phyloP scores from a whole-genome alignment of 1,139 yeast genomes.

The Blastobotrys indianensis region DNA sequence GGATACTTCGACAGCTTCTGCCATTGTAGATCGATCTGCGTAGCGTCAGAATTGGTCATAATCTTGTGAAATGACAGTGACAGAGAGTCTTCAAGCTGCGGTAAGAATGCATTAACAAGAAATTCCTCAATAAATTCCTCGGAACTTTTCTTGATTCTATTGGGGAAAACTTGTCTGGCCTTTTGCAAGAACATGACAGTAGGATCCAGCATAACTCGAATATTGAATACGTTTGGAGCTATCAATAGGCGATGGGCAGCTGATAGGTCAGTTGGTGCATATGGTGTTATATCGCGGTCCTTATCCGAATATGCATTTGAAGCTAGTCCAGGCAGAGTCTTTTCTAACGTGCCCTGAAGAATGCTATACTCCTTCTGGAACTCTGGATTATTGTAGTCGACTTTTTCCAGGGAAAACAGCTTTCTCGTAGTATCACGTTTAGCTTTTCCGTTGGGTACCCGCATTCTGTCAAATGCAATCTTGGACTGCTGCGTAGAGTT shows the following conservation, averaged over 20 bases:
- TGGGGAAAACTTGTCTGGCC: conserved; percentile 39
- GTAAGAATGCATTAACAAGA: conserved; percentile 58
- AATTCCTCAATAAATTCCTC: conserved; percentile 53
- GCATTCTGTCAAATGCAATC: conserved; percentile 10
- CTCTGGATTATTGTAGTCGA: conserved; percentile 24
- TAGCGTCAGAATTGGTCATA: conserved; percentile 23
- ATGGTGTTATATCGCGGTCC: conserved; percentile 15
- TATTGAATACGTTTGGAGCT: conserved; percentile 71
- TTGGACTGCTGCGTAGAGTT: conserved; percentile 8
- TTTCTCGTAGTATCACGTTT: conserved; percentile 17
- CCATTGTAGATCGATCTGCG: conserved; percentile 29
- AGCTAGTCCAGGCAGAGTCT: conserved; percentile 35
- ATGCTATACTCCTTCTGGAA: conserved; percentile 23
- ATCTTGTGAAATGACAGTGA: conserved; percentile 36
- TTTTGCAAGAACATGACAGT: conserved; percentile 54
- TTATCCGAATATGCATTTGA: conserved; percentile 22
- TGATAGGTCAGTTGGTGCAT: conserved; percentile 21
- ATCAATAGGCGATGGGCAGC: conserved; percentile 56
- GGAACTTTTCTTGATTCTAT: conserved; percentile 19
- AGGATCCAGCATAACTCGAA: conserved; percentile 65
- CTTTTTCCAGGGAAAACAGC: conserved; percentile 24
- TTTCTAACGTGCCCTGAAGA: conserved; percentile 28
- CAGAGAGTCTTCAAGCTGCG: conserved; percentile 57
- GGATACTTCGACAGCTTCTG: conserved; percentile 31
- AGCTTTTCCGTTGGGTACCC: conserved; percentile 5